Evolutionary conservation across 2,329 filamentous ascomycete species (phyloP), one percentile per base, ranked within the genome.

Genomic region (Exophiala xenobiotica): DNA sequence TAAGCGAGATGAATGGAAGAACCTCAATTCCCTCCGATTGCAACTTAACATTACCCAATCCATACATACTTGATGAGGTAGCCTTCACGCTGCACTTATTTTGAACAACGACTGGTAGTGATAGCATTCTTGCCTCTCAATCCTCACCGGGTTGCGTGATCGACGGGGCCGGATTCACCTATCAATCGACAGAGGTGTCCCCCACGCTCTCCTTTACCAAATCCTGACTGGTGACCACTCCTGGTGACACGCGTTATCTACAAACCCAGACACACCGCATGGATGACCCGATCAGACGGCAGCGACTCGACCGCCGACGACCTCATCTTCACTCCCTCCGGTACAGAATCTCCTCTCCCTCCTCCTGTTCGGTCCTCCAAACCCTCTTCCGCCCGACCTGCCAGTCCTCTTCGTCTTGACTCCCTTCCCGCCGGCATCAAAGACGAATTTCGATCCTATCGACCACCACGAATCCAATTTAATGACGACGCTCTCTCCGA

Each of bases 241-340:
- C 37, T 39, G 16, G 16, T 39, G 20, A 12, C 31, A 35, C n/a
- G 6, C 18, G 5, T 35, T 5, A 12, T 35, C 9, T 35, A 6
- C 29, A 35, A 35, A 6, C 31, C 20, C 22, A 14, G n/a, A 39
- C 22, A 40, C n/a, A 40, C 55, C 58, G 64, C 62, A 63, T 67
- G 64, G 51, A 67, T 67, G 64, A 63, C 61, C 55, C 60, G 50
- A 37, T 60, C 56, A 26, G 51, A 62, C 43, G 60, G 53, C 38
- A 58, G 54, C 52, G 58, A 56, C 51, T 56, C 62, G 38, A 47
- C 51, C 41, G 51, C 51, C 48, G 59, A 56, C 31, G 59, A 62
- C 18, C 53, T 59, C 16, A 61, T 62, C 38, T 58, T 54, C 50
- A 61, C 62, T 26, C 61, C 59, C 42, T 40, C 59, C 16, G 57